Conservation (phyloP, 2,329 filamentous ascomycete genomes). For the Tothia fuscella region DNA sequence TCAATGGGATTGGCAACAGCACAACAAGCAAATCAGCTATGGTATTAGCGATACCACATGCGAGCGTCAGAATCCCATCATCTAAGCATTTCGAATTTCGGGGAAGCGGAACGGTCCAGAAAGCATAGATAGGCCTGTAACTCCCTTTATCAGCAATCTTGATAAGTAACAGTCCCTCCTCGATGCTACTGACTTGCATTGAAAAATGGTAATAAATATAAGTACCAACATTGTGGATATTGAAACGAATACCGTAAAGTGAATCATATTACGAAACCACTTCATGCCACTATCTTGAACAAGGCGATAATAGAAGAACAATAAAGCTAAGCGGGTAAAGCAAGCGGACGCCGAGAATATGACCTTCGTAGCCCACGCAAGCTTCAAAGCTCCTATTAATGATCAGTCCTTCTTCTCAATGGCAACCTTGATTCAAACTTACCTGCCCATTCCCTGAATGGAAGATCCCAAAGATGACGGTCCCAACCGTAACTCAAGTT, state of each 20-base stretch:
- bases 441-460: not conserved
- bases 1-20: constrained; percentile 31
- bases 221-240: constrained; percentile 26
- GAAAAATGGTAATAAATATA: constrained; percentile 26
- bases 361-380: constrained; percentile 31
- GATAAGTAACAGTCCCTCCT: too few relatives aligned
- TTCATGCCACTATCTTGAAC: constrained; percentile 25
- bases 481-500: constrained; percentile 10
- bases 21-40: constrained; percentile 31
- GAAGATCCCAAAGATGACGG: constrained; percentile 11
- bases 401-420: not conserved
- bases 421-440: not conserved
- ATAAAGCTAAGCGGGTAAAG: constrained; percentile 33
- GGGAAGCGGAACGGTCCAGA: constrained; percentile 27
- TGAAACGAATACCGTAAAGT: constrained; percentile 27
- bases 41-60: constrained; percentile 30
- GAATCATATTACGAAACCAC: constrained; percentile 23
- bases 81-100: constrained; percentile 27
- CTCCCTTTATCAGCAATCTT: too few relatives aligned
- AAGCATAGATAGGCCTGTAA: constrained; percentile 26
- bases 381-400: constrained; percentile 13
- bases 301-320: constrained; percentile 35
- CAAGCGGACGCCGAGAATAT: constrained; percentile 30
- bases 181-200: constrained; percentile 21
- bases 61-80: constrained; percentile 28